Evolutionary conservation across 345 rosid genomes (phyloP).

Genomic region (Populus ilicifolia): DNA sequence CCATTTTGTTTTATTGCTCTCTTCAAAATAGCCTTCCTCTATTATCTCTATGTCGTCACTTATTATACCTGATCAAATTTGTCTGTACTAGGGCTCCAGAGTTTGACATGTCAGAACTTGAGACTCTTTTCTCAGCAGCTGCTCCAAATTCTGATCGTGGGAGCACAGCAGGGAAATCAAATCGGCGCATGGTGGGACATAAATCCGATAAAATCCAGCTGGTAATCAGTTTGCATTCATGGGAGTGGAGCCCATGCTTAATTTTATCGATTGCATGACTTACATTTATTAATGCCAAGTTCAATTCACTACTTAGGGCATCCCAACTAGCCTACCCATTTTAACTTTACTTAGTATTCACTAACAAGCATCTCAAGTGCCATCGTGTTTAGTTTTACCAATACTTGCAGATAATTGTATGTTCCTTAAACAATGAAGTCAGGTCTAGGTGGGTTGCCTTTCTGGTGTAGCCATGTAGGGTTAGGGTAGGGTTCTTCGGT

Average conservation of each 20-base stretch:
- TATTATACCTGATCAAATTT: constrained; percentile 17
- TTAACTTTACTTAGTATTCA: background rate
- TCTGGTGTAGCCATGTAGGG: background rate
- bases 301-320: background rate
- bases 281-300: background rate
- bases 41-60: background rate
- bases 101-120: constrained; percentile 75
- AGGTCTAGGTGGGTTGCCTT: background rate
- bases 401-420: background rate
- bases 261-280: background rate
- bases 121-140: constrained; percentile 67
- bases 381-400: background rate
- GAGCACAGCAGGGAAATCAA: constrained; percentile 41
- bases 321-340: background rate
- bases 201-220: constrained; percentile 78
- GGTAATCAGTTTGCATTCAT: constrained; percentile 45
- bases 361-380: background rate
- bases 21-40: background rate
- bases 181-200: constrained; percentile 41
- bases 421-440: background rate
- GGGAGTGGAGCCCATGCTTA: background rate
- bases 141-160: constrained; percentile 45
- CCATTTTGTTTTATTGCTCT: constrained; percentile 12
- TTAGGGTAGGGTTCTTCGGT: background rate
- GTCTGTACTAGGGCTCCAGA: constrained; percentile 63